Evolutionary conservation across 179 eudicot genomes (phyloP).

Genomic region (Silene noctiflora): DNA sequence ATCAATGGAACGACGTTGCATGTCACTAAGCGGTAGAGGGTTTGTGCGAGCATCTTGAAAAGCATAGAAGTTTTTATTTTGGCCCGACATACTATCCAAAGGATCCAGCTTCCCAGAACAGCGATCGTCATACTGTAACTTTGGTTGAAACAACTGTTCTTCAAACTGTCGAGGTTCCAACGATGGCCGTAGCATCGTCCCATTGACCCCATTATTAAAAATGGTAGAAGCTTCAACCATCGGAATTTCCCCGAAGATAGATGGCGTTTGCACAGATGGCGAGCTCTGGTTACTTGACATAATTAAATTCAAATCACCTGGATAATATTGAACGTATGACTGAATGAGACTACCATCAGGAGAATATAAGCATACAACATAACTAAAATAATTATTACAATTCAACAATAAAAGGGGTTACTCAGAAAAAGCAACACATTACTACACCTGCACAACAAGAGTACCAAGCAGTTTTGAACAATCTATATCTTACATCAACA

Average conservation of each 20-base stretch:
- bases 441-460: background rate
- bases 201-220: conserved; percentile 17
- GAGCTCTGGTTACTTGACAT: conserved; percentile 23
- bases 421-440: background rate
- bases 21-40: conserved; percentile 20
- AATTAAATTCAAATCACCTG: conserved; percentile 32
- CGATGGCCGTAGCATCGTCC: conserved; percentile 26
- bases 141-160: conserved; percentile 24
- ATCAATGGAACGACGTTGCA: conserved; percentile 6
- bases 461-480: background rate
- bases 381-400: conserved; percentile 5
- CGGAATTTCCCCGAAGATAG: conserved; percentile 20
- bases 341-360: background rate
- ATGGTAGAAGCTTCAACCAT: conserved; percentile 18
- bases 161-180: conserved; percentile 21
- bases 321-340: conserved; percentile 2
- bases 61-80: conserved; percentile 22
- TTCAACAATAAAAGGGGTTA: background rate
- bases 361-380: background rate
- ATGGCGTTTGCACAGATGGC: conserved; percentile 18
- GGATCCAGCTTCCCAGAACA: conserved; percentile 22
- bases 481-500: background rate
- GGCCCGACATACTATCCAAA: conserved; percentile 5
- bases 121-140: conserved; percentile 13
- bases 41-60: conserved; percentile 23